A percentile compares a stretch with the other conserved stretches of the same genome.
phyloP scores from a whole-genome alignment of 2,329 filamentous ascomycete species.

The Alternaria sp. region DNA sequence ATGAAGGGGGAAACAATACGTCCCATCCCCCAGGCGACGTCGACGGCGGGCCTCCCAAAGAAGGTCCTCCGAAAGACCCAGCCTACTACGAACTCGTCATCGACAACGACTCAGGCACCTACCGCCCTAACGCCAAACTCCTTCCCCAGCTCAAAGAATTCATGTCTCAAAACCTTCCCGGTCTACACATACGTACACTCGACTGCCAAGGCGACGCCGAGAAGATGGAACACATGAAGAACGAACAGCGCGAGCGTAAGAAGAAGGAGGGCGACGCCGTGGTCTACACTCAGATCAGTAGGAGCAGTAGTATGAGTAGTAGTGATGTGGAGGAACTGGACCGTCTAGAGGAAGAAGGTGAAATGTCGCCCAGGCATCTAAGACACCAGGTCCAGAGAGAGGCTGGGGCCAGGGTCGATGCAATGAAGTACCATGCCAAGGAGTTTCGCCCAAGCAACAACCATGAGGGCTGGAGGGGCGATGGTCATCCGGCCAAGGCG shows the following conservation, averaged over 20 bases:
- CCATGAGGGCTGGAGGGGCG: slow-evolving; percentile 35
- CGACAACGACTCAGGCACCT: slow-evolving; percentile 95
- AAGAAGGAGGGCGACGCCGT: slow-evolving; percentile 65
- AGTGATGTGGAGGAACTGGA: slow-evolving; percentile 68
- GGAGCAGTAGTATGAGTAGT: slow-evolving; percentile 58
- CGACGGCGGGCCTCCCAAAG: slow-evolving; percentile 55
- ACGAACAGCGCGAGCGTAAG: slow-evolving; percentile 76
- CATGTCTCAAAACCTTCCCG: slow-evolving; percentile 76
- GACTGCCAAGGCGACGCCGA: slow-evolving; percentile 78
- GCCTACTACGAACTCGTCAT: slow-evolving; percentile 83
- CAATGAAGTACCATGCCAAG: slow-evolving; percentile 36
- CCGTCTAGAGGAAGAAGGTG: slow-evolving; percentile 34
- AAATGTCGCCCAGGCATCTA: slow-evolving; percentile 34
- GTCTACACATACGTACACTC: slow-evolving; percentile 75
- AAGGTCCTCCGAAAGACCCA: slow-evolving; percentile 59
- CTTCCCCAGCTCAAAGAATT: slow-evolving; percentile 76
- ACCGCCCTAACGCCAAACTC: slow-evolving; percentile 81
- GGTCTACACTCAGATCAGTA: slow-evolving; percentile 63
- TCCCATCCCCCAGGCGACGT: slow-evolving; percentile 63
- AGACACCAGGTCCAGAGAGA: slow-evolving; percentile 41
- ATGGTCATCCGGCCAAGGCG: slow-evolving; percentile 20
- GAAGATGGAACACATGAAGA: slow-evolving; percentile 76
- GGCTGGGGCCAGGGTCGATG: slow-evolving; percentile 31
- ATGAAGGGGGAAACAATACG: slow-evolving; percentile 41
- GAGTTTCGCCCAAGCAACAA: slow-evolving; percentile 34